phyloP scores from a whole-genome alignment of 352 stramenopile genomes.

The Phytophthora cactorum region DNA sequence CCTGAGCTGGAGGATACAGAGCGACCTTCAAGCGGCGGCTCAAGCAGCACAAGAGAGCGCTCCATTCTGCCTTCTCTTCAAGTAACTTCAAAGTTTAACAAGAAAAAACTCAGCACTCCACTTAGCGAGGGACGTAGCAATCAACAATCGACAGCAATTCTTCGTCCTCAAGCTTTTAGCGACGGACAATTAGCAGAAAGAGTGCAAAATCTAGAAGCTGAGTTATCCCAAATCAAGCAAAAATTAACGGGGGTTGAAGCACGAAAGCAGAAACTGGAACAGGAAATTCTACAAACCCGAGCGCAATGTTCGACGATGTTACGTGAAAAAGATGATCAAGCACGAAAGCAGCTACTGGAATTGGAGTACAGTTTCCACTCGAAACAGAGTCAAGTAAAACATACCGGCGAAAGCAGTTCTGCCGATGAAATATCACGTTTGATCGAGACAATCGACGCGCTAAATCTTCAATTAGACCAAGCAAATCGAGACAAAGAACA shows the following conservation, averaged over 20 bases:
- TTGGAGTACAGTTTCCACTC: constrained; percentile 47
- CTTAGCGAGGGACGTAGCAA: constrained; percentile 5
- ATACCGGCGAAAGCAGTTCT: constrained; percentile 17
- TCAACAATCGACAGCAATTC: constrained; percentile 14
- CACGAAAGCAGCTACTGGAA: constrained; percentile 59
- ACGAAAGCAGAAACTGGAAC: constrained; percentile 47
- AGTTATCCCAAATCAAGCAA: constrained; percentile 37
- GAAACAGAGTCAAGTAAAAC: constrained; percentile 43
- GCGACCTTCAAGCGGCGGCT: constrained; percentile 14
- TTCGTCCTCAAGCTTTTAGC: neutral
- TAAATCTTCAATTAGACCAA: constrained; percentile 68
- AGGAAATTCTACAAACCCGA: constrained; percentile 51
- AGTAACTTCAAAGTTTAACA: constrained; percentile 5
- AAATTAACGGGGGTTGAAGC: constrained; percentile 37
- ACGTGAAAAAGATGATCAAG: constrained; percentile 64
- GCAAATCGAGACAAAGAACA: constrained; percentile 47
- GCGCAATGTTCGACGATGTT: constrained; percentile 45
- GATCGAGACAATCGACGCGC: constrained; percentile 77
- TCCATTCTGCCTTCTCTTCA: constrained; percentile 30
- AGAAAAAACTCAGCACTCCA: constrained; percentile 18
- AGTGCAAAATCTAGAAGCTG: constrained; percentile 26
- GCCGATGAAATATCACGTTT: constrained; percentile 53
- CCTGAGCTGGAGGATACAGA: constrained; percentile 31
- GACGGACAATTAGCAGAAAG: constrained; percentile 6
- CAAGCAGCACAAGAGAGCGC: constrained; percentile 20